Evolutionary conservation across 2,329 filamentous ascomycete genomes (phyloP).

Genomic region (Fusarium algeriense): DNA sequence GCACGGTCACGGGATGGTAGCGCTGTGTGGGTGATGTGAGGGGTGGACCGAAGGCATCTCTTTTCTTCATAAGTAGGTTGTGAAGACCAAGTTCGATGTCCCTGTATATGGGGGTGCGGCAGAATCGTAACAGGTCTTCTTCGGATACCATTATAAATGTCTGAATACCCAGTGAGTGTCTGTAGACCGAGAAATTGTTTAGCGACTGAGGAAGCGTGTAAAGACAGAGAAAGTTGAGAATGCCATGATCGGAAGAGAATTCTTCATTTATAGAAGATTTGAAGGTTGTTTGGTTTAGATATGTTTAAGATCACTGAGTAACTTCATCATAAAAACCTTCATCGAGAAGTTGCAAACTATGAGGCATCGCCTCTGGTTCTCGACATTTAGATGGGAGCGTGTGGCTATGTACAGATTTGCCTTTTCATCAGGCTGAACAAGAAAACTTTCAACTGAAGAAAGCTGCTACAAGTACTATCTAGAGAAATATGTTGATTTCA

Average conservation of each 20-base stretch:
- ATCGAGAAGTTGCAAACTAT: neutral
- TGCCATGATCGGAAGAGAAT: fast-evolving
- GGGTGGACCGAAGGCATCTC: neutral
- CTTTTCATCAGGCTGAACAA: no score
- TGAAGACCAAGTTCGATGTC: slow-evolving; percentile 19
- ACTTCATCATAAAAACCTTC: neutral
- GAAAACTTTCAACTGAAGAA: fast-evolving
- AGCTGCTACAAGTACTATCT: neutral
- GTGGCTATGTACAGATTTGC: neutral
- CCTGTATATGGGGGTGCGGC: neutral
- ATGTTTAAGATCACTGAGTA: neutral
- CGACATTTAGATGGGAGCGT: neutral
- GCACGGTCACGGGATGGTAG: neutral
- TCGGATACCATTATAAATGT: neutral
- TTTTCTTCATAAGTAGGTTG: neutral
- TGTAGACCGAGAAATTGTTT: neutral
- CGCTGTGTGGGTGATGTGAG: neutral
- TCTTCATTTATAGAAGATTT: neutral
- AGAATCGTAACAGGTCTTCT: neutral
- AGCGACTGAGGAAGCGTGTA: neutral
- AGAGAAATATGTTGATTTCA: no score
- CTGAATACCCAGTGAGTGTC: neutral
- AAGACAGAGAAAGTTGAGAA: neutral
- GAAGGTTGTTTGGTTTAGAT: neutral
- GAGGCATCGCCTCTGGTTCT: neutral